A percentile compares a stretch with the other conserved stretches of the same genome.
These are phyloP conservation scores for Talaromyces pinophilus DNA, from an alignment of 2,329 filamentous ascomycete genomes.

Conservation along the genomic window DNA sequence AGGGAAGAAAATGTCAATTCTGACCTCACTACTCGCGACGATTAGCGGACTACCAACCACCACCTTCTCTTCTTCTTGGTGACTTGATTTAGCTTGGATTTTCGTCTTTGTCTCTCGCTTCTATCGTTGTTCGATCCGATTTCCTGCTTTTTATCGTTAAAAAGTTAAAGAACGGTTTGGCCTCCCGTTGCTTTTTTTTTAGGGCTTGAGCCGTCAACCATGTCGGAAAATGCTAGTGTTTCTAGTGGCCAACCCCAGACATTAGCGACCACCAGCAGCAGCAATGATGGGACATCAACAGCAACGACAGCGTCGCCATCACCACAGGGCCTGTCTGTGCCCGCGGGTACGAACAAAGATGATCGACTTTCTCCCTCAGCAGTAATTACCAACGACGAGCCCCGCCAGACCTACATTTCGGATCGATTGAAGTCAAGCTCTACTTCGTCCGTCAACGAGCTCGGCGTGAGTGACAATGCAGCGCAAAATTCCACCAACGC, in stretches of 20 bases:
- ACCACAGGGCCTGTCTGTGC: background rate
- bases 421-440: conserved; percentile 14
- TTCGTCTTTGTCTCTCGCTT: background rate
- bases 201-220: conserved; percentile 17
- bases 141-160: too few species aligned
- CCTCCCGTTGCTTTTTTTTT: conserved; percentile 5
- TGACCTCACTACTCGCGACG: conserved; percentile 8
- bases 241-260: conserved; percentile 14
- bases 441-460: conserved; percentile 19
- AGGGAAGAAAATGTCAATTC: conserved; percentile 17
- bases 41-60: background rate
- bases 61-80: background rate
- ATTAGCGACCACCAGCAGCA: conserved; percentile 3
- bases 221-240: conserved; percentile 22
- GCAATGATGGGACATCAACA: conserved; percentile 9
- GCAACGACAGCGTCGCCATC: conserved; percentile 1
- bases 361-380: conserved; percentile 9
- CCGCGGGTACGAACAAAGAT: background rate
- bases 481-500: background rate
- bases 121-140: background rate
- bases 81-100: background rate
- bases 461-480: conserved; percentile 18
- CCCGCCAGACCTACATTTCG: conserved; percentile 8
- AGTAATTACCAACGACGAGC: conserved; percentile 15
- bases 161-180: background rate